These are phyloP conservation scores for Globisporangium camurandrum DNA, from an alignment of 352 stramenopile genomes.

Conservation along the genomic window DNA sequence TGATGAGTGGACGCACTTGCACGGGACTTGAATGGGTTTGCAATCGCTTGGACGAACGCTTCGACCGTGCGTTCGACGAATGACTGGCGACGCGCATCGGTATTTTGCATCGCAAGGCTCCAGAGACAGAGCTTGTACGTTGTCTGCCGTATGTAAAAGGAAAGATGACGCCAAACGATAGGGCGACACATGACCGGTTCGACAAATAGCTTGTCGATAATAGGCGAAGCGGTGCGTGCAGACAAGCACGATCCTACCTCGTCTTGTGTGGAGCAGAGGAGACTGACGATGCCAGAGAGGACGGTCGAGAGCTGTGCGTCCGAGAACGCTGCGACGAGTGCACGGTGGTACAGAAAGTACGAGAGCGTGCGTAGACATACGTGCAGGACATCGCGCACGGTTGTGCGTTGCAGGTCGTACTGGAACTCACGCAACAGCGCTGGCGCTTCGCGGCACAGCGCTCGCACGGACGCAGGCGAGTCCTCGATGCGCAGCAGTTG, in stretches of 20 bases:
- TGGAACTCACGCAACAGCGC: slow-evolving; percentile 32
- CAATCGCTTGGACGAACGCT: slow-evolving; percentile 51
- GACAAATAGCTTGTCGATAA: too few species aligned
- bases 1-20: slow-evolving; percentile 51
- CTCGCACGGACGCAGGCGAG: slow-evolving; percentile 30
- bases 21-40: slow-evolving; percentile 67
- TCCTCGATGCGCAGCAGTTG: slow-evolving; percentile 50
- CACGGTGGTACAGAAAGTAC: slow-evolving; percentile 55
- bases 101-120: slow-evolving; percentile 57
- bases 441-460: slow-evolving; percentile 28
- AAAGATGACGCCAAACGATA: too few species aligned
- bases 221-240: too few species aligned
- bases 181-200: too few species aligned
- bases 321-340: slow-evolving; percentile 27
- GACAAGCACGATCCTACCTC: too few species aligned
- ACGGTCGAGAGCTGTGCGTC: slow-evolving; percentile 31
- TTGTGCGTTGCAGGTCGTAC: slow-evolving; percentile 36
- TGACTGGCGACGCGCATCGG: slow-evolving; percentile 32
- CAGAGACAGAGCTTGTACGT: slow-evolving; percentile 70
- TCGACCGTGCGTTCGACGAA: slow-evolving; percentile 50
- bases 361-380: slow-evolving; percentile 49
- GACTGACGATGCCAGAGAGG: slow-evolving; percentile 36
- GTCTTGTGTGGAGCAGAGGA: slow-evolving; percentile 47
- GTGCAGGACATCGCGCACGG: slow-evolving; percentile 28
- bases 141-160: too few species aligned